Evolutionary conservation across 169 alveolate species (phyloP).

Genomic region (Plasmodium knowlesi): DNA sequence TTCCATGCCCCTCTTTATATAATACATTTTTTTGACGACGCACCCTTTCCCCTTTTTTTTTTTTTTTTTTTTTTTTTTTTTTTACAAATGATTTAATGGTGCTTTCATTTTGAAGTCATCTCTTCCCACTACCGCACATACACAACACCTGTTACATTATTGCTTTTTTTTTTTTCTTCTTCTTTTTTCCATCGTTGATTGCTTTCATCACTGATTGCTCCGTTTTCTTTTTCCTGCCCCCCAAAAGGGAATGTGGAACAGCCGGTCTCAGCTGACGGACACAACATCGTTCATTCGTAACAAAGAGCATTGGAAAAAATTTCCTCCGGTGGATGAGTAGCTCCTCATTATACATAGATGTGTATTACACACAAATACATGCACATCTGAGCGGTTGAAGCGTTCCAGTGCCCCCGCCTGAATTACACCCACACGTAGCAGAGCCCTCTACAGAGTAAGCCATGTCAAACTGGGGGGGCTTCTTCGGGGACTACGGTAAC

Average conservation of each 20-base stretch:
- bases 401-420: no score
- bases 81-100: neutral
- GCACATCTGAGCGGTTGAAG: no score
- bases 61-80: no score
- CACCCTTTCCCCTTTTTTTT: neutral
- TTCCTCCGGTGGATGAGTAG: neutral
- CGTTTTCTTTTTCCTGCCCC: neutral
- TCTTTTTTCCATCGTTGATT: neutral
- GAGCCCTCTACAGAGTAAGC: neutral
- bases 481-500: slow-evolving; percentile 19
- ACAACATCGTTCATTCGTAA: neutral
- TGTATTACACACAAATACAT: no score
- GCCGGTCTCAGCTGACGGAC: neutral
- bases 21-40: neutral
- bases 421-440: no score
- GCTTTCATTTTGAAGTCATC: neutral
- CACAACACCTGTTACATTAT: neutral
- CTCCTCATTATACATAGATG: neutral
- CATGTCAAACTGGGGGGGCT: slow-evolving; percentile 68
- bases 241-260: neutral
- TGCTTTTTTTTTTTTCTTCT: neutral
- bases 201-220: neutral
- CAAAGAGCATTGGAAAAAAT: neutral
- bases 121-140: neutral
- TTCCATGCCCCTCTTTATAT: neutral